Evolutionary conservation across 257 asterid species (phyloP), one percentile per base, ranked within the genome.

Genomic region (Asclepias syriaca): DNA sequence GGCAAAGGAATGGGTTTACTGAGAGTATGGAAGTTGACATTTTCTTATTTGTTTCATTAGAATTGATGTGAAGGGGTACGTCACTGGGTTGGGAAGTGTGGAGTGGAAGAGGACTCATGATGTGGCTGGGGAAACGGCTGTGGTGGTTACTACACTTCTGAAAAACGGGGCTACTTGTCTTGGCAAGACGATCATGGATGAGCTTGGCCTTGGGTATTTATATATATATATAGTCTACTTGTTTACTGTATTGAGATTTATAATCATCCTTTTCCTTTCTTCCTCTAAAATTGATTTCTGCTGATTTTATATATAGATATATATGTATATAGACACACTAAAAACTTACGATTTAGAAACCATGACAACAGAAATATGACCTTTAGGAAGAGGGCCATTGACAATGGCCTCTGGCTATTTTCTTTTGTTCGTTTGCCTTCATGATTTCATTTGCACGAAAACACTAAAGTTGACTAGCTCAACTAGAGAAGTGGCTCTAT

Each of bases 181-280:
- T 81, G 98, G 99, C 57, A 92, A 85, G 92, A 86, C 96, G 6
- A 86, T 87, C 81, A 90, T 95, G 93, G 96, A 83, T 77, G 97
- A 92, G 83, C 87, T 95, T 80, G 98, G 96, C 68, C 81, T 83
- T 72, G 99, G 99, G 99, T 95, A 88, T 71, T 43, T 32, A 24
- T 67, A 66, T 69, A 24, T 51, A 43, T 43, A 6, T 43, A 7
- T 43, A 43, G 8, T 46, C 64, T 10, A n/a, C 18, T 21, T 15
- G 34, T 63, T 12, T 12, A 21, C 39, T 21, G 40, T 66, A 21
- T 45, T 29, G 66, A 43, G 22, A 66, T 21, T 22, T 12, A 45
- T 12, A 8, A 10, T 22, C 59, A 2, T 19, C 58, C 24, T 53
- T 18, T 19, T 53, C 19, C 1, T 1, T 0, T 53, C 18, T 51